Base-by-base conservation (phyloP, 345 rosid genomes). In the Sapria himalayana region DNA sequence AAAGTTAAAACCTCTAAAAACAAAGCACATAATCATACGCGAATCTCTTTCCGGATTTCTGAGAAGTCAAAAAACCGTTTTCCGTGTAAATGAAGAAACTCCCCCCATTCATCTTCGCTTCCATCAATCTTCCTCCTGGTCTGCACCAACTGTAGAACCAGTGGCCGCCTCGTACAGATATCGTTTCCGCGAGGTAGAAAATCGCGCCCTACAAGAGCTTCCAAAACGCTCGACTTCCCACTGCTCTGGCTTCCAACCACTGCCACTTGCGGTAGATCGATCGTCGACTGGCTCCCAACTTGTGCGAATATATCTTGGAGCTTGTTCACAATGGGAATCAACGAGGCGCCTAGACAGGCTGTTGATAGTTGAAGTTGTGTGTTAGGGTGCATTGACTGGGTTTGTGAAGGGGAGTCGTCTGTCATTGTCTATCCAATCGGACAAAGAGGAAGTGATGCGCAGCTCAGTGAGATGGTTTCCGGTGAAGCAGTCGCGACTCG, bases 161-260 rank as follows among this genome's bases (percentile, higher is more conserved):
- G 92, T 12, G 96, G 99, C 4, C 96, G 76, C 47, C 99, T 86
- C 5, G 99, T 91, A 53, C 99, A 91, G 54, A 84, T 84, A 12
- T 84, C 93, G 21, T 57, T 61, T 1, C 96, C 93, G 0, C 99
- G 91, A 2, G 99, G 96, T 49, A 91, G 65, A 65, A 91, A 91
- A 43, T 91, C 95, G 4, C 99, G 76, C 25, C 99, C 99, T 19
- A 91, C 99, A 33, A 91, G 92, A 0, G 99, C 71, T 59, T 91
- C 99, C 10, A 91, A 78, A 15, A 91, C 99, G 69, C 95, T 84
- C 12, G 95, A 84, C 69, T 91, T 91, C 19, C 98, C 99, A 55
- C 99, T 91, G 60, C 95, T 84, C 63, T 91, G 99, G 56, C 93
- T 84, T 0, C 99, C 99, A 11, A 91, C 93, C 27, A 84, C 99